Base-by-base conservation (phyloP, 257 asterid genomes). In the Handroanthus guayacan region DNA sequence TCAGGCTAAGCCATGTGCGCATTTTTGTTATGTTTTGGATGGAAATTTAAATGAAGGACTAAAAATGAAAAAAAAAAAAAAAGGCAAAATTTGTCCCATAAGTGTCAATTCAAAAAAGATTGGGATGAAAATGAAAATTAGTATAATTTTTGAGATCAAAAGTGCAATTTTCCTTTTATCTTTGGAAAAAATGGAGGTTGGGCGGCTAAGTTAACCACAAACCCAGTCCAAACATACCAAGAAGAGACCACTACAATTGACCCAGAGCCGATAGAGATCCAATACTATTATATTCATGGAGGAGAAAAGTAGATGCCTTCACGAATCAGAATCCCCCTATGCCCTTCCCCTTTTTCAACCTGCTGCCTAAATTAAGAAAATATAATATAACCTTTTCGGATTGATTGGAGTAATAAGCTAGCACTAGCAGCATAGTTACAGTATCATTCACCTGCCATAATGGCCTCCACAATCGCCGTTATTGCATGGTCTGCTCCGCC, bases 391-490 rank as follows among this genome's bases (percentile, higher is more conserved):
- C 54, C 11, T 41, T 10, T 68, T 13, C 12, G 45, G 8, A 41
- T 6, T 41, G 45, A 9, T 7, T n/a, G 58, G 41, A 56, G 13
- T 7, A 37, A 2, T 16, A 60, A 13, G 39, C 65, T 34, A 7
- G 54, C 74, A 37, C n/a, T 45, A 38, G 48, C 62, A 61, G 75
- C 62, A 67, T 4, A 3, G 78, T 78, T 57, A 75, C 72, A 57
- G 81, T 63, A 36, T 64, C 67, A 43, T 41, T 20, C 16, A 38
- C 64, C 58, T 11, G 18, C 50, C 44, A 92, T 25, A 25, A 25
- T 93, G 98, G 87, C 93, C 60, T 76, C 96, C 80, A 79, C 69
- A 45, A 67, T 88, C 79, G 91, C 91, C 81, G 92, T 91, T 62
- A 86, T 94, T 82, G 89, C 98, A 78, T 94, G 98, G 98, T 94